A percentile compares a stretch with the other conserved stretches of the same genome.
Evolutionary conservation across 2,329 filamentous ascomycete genomes (phyloP).

Genomic region (Rutstroemia sp.): DNA sequence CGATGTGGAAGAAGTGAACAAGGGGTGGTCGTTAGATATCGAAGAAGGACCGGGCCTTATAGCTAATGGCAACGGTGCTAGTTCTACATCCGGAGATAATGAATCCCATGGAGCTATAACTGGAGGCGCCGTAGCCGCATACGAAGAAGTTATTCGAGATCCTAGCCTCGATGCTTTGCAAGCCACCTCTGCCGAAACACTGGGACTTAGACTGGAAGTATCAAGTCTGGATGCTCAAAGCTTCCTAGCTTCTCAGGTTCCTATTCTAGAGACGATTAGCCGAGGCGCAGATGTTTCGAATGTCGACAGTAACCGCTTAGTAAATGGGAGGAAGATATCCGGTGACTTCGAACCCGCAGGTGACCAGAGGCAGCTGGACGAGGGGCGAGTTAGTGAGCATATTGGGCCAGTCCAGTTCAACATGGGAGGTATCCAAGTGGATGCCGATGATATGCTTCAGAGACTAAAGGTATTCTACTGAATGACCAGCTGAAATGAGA

Average conservation of each 20-base stretch:
- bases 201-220: slow-evolving; percentile 40
- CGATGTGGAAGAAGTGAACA: slow-evolving; percentile 79
- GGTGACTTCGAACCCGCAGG: slow-evolving; percentile 16
- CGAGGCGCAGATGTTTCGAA: slow-evolving; percentile 45
- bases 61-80: slow-evolving; percentile 26
- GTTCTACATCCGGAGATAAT: slow-evolving; percentile 7
- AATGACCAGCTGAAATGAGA: neutral
- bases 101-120: slow-evolving; percentile 18
- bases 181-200: slow-evolving; percentile 41
- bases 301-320: slow-evolving; percentile 22
- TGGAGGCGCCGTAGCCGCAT: slow-evolving; percentile 61
- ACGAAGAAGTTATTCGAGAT: slow-evolving; percentile 73
- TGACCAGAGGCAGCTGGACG: slow-evolving; percentile 18
- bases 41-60: slow-evolving; percentile 44
- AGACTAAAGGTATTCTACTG: slow-evolving; percentile 60
- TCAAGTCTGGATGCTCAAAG: slow-evolving; percentile 67
- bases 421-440: slow-evolving; percentile 93
- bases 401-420: slow-evolving; percentile 97
- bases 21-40: slow-evolving; percentile 80
- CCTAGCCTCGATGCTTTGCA: slow-evolving; percentile 57
- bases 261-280: slow-evolving; percentile 60
- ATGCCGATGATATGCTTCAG: slow-evolving; percentile 88
- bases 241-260: slow-evolving; percentile 70
- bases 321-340: slow-evolving; percentile 19
- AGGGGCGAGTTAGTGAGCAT: slow-evolving; percentile 48